Evolutionary conservation across 2,329 filamentous ascomycete species (phyloP), one percentile per base, ranked within the genome.

Genomic region (Phymatotrichopsis omnivora): DNA sequence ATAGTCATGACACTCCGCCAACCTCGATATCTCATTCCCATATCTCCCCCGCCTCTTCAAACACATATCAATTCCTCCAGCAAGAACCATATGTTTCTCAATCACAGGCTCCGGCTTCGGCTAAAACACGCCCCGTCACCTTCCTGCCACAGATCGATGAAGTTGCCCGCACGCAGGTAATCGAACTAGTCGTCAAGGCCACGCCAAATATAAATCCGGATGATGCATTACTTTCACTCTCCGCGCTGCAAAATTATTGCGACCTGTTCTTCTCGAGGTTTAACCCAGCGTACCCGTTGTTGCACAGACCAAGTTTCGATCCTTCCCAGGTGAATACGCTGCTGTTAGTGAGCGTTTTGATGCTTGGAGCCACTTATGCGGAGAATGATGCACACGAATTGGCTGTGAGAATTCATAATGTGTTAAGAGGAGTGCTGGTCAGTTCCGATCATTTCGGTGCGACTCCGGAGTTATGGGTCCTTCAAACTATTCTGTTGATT

Each of bases 281-380:
- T 61, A 79, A 80, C 57, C 67, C 68, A 0, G 65, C 69, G 1
- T 79, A 79, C 52, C 76, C 75, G 0, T 62, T 78, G 1, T 67
- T 79, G 7, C 74, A 79, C 48, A 64, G 70, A 51, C 63, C 73
- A 1, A 77, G 74, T 0, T 79, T 78, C 55, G 64, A 73, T 32
- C 66, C 72, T 1, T 64, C 62, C 6, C 58, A 63, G 3, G 63
- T 67, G 0, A 70, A 78, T 20, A 65, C 73, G 0, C 60, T 78
- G 1, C 63, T 78, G 0, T 62, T 79, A 0, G 61, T 71, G 0
- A 69, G 75, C 0, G 66, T 78, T 0, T 52, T 79, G 2, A 63
- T 76, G 2, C 67, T 79, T n/a, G 75, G 76, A 0, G 75, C 75
- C 0, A 78, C 75, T 0, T 79, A 78, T 53, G 68, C 69, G 8